Base-by-base conservation (phyloP, 139 green algal species). In the Coelastrella sp. region DNA sequence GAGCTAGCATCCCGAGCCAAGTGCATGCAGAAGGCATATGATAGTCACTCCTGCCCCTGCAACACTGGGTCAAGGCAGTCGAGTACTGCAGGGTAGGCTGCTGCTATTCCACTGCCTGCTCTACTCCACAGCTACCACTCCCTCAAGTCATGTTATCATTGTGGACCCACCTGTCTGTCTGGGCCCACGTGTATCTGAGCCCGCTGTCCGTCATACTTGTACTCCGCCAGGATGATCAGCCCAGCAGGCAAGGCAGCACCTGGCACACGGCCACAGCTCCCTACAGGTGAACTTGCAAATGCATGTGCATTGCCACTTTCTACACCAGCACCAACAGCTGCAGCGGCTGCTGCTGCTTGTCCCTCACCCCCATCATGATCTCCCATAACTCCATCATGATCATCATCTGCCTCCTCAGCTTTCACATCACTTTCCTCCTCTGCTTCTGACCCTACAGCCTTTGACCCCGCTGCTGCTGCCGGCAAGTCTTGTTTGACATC, bases 201-300 rank as follows among this genome's bases (percentile, higher is more conserved):
- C 0, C 97, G 87, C 93, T 95, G 86, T 0, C 97, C 97, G 78
- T 99, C 97, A 89, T 99, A 99, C 93, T 99, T 99, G 92, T 94
- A 96, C 93, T 99, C 96, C 7, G 94, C 94, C 17, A 94, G 65
- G 4, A 93, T 78, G 17, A 10, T 7, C n/a, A 20, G 15, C 4
- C 84, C 24, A 24, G 59, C 81, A 27, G 60, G 20, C 57, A 59
- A 8, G 7, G 19, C 59, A 22, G 59, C 59, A 57, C 58, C 58
- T 60, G 76, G 24, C 56, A 49, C 35, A 49, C 35, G 35, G 35
- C 35, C 35, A 49, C 35, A 27, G 24, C 27, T 35, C 75, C 19
- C 14, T 5, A 1, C 35, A 49, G 35, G 25, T 82, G 75, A 9
- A 22, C 27, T 7, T 22, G 76, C 35, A 61, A 35, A 6, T 25